Percentiles rank a stretch among this genome's conserved stretches.
phyloP scores from a whole-genome alignment of 1,284 basidiomycete genomes.

The Golubevia pallescens region DNA sequence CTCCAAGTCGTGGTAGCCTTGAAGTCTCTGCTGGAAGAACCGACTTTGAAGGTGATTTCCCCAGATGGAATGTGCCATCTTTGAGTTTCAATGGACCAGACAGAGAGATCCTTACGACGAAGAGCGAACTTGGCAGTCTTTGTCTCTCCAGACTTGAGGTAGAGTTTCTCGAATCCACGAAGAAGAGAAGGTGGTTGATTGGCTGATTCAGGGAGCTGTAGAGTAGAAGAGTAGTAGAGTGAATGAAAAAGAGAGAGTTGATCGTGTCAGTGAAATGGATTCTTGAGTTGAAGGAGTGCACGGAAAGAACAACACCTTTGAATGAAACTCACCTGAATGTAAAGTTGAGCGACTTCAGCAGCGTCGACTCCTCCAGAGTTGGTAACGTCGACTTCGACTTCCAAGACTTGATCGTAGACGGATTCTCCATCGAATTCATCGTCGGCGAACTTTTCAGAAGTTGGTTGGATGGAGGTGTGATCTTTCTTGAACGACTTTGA shows the following conservation, averaged over 20 bases:
- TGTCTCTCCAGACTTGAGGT: constrained; percentile 26
- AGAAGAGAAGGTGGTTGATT: constrained; percentile 25
- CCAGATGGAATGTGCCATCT: constrained; percentile 28
- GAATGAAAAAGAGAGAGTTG: not conserved
- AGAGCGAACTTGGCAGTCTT: constrained; percentile 23
- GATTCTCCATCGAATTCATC: constrained; percentile 16
- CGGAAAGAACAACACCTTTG: no score
- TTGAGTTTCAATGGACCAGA: constrained; percentile 22
- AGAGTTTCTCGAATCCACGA: constrained; percentile 31
- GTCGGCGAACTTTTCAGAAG: not conserved
- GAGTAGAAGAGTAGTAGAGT: not conserved
- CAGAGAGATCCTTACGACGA: constrained; percentile 26
- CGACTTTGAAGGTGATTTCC: constrained; percentile 18
- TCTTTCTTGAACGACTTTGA: not conserved
- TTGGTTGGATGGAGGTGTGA: constrained; percentile 4
- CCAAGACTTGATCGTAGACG: not conserved
- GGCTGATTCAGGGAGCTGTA: not conserved
- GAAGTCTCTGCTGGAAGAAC: constrained; percentile 3
- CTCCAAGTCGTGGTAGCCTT: not conserved
- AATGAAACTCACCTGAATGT: not conserved
- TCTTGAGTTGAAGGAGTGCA: no score
- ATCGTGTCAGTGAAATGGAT: no score
- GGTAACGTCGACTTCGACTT: not conserved
- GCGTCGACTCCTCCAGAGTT: constrained; percentile 1
- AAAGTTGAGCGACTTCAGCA: not conserved